Percentiles rank a stretch among this genome's conserved stretches.
Conservation (phyloP, 1,139 yeast genomes). For the Kluyveromyces sp. region DNA sequence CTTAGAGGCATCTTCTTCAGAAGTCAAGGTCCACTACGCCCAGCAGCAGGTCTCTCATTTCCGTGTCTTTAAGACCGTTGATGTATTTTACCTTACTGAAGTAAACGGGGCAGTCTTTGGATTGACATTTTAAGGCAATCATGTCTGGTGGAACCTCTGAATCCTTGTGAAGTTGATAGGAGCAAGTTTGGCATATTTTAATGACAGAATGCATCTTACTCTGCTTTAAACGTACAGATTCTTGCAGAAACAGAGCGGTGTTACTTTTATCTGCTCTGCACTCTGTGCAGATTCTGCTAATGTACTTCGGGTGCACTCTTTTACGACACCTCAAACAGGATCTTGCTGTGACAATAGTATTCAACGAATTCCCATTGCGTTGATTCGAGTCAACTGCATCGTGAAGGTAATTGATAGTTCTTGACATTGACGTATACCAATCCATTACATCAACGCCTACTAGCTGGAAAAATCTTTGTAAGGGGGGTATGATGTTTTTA, state of each 20-base stretch:
- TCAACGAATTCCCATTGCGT: conserved; percentile 10
- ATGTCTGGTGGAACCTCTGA: conserved; percentile 17
- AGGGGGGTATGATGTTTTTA: conserved; percentile 79
- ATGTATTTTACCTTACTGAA: conserved; percentile 30
- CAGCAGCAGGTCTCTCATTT: conserved; percentile 4
- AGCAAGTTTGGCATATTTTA: conserved; percentile 31
- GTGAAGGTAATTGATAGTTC: conserved; percentile 20
- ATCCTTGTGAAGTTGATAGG: conserved; percentile 21
- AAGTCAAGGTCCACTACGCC: conserved; percentile 1
- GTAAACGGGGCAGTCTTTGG: conserved; percentile 37
- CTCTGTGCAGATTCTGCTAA: conserved; percentile 30
- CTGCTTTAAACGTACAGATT: conserved; percentile 19
- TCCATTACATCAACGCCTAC: conserved; percentile 70
- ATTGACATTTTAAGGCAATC: conserved; percentile 29
- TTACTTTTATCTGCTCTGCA: conserved; percentile 32
- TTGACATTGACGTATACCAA: conserved; percentile 78
- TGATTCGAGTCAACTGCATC: conserved; percentile 1
- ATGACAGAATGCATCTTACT: conserved; percentile 17
- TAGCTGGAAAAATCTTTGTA: conserved; percentile 74
- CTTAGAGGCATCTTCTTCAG: neutral
- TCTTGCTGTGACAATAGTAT: conserved; percentile 13
- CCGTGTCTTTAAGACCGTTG: conserved; percentile 13
- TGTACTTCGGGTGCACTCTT: conserved; percentile 13
- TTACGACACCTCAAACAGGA: conserved; percentile 20
- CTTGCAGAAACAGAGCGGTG: conserved; percentile 23